Conservation (phyloP, 2,329 filamentous ascomycete species). For the Aspergillus quadricinctus region DNA sequence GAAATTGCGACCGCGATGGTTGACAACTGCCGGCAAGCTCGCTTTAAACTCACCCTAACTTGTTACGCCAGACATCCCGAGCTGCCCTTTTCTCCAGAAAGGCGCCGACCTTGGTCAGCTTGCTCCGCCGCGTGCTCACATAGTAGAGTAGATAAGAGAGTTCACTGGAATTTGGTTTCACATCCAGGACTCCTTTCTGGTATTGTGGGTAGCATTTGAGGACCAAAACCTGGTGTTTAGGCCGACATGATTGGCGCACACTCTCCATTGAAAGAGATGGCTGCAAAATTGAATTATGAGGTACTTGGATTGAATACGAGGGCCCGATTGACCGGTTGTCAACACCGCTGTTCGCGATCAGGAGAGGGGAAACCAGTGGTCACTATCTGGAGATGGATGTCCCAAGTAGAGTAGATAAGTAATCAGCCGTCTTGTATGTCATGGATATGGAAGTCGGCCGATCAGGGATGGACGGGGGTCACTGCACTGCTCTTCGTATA, state of each 20-base stretch:
- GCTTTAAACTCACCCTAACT: slow-evolving; percentile 67
- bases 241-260: slow-evolving; percentile 63
- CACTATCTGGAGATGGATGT: background rate
- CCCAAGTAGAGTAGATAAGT: background rate
- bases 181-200: slow-evolving; percentile 84
- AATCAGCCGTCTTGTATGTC: background rate
- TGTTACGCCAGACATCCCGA: slow-evolving; percentile 81
- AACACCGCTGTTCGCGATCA: background rate
- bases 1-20: slow-evolving; percentile 8
- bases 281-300: slow-evolving; percentile 1
- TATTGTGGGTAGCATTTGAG: slow-evolving; percentile 95
- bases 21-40: background rate
- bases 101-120: slow-evolving; percentile 90
- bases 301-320: background rate
- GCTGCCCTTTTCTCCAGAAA: slow-evolving; percentile 94
- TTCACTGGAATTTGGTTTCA: slow-evolving; percentile 94
- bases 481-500: background rate
- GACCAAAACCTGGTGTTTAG: slow-evolving; percentile 94
- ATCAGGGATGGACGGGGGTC: slow-evolving; percentile 5
- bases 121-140: slow-evolving; percentile 86
- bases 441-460: slow-evolving; percentile 1
- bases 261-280: slow-evolving; percentile 46
- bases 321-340: background rate
- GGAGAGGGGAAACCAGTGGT: background rate
- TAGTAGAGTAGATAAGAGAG: slow-evolving; percentile 97